Evolutionary conservation across 352 stramenopile species (phyloP).

Genomic region (Phytophthora pluvialis): DNA sequence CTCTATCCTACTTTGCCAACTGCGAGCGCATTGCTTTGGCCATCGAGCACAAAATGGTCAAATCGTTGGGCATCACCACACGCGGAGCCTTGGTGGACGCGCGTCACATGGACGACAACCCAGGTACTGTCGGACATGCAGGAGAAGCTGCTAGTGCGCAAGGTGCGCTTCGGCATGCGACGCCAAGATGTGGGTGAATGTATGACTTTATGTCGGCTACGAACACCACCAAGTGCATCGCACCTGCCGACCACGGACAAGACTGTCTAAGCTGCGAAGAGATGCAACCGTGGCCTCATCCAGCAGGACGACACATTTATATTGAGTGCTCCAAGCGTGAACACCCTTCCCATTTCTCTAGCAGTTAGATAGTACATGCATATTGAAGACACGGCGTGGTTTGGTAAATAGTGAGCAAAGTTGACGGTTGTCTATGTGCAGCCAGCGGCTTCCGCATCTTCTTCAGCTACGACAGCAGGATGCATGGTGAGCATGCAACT

Average conservation of each 20-base stretch:
- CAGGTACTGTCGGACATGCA: slow-evolving; percentile 58
- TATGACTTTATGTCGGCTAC: slow-evolving; percentile 43
- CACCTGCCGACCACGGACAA: background rate
- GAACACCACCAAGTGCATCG: slow-evolving; percentile 41
- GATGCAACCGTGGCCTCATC: background rate
- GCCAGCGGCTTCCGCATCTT: too few relatives aligned
- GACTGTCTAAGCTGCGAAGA: background rate
- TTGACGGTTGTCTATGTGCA: too few relatives aligned
- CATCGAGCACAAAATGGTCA: slow-evolving; percentile 47
- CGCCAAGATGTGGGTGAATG: slow-evolving; percentile 34
- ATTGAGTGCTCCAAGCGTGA: background rate
- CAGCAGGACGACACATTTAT: background rate
- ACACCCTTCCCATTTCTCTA: slow-evolving; percentile 1
- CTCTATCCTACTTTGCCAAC: slow-evolving; percentile 53
- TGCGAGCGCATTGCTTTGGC: slow-evolving; percentile 47
- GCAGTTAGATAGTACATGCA: background rate
- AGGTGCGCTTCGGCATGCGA: slow-evolving; percentile 47
- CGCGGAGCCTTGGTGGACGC: slow-evolving; percentile 49
- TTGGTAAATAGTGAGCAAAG: background rate
- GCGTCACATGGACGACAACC: slow-evolving; percentile 54
- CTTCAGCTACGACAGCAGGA: too few relatives aligned
- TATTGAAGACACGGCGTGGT: too few relatives aligned
- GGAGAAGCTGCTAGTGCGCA: slow-evolving; percentile 49
- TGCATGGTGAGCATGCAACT: too few relatives aligned
- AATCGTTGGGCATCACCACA: slow-evolving; percentile 25